Base-by-base conservation (phyloP, 2,329 filamentous ascomycete genomes). In the Diaporthe sp. region DNA sequence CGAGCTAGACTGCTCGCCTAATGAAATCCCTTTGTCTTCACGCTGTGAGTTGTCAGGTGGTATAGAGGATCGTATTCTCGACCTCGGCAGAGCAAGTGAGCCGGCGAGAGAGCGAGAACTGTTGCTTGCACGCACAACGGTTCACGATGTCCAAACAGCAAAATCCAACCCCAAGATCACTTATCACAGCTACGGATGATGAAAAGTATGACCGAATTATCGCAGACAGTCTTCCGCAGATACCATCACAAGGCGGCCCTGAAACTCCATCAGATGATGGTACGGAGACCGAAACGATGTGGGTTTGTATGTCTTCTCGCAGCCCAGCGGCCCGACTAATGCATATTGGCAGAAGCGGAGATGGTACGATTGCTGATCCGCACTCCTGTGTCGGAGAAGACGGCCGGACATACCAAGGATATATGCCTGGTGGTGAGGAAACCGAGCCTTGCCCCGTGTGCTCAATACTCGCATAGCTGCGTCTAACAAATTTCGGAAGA, bases 391-490 rank as follows among this genome's bases (percentile, higher is more conserved):
- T 55, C 13, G 51, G 68, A 22, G 37, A 44, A 7, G 68, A 71
- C n/a, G 68, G 68, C 37, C 49, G 68, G 13, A 71, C 37, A 44
- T 71, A 58, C 28, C 25, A 71, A 71, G 51, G 49, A 10, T 71
- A 71, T 7, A 44, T 58, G 68, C 68, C 68, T 22, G 51, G 39
- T 25, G 68, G 68, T 59, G 68, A 71, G 68, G 39, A 55, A 10
- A 19, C 39, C 19, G 25, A 31, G 25, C 19, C 49, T n/a, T 53
- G 15, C 49, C 19, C 28, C 25, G 13, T 46, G 9, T 12, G 9
- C 15, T 65, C 8, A 13, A 59, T 2, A 3, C 37, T n/a, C 10
- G 19, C 25, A 44, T 37, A 34, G 53, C 51, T 57, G 37, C n/a
- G 25, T 53, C 68, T 58, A 31, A 58, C 68, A 9, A 8, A 31